These are phyloP conservation scores for Kregervanrija pseudodelftensis DNA, from an alignment of 805 yeast genomes.

Conservation along the genomic window DNA sequence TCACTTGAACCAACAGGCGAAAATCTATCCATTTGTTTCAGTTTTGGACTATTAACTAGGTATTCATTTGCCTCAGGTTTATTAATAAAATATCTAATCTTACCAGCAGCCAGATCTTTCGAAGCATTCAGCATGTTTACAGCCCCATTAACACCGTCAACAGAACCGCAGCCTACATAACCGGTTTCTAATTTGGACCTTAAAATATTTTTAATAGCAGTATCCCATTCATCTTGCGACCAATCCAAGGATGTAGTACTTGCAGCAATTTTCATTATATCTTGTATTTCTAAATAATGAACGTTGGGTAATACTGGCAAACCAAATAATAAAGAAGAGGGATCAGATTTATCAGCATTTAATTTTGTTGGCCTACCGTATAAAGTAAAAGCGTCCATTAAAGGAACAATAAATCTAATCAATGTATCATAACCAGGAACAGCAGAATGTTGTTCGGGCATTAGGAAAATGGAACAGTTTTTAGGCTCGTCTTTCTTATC, in stretches of 20 bases:
- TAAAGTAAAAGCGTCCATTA: constrained; percentile 66
- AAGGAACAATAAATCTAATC: constrained; percentile 69
- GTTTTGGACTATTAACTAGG: constrained; percentile 7
- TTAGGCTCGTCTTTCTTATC: constrained; percentile 42
- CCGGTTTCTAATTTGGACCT: constrained; percentile 49
- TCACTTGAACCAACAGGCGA: not conserved
- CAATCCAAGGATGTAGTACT: constrained; percentile 34
- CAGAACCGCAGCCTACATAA: constrained; percentile 72
- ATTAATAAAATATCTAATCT: constrained; percentile 13
- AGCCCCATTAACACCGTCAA: constrained; percentile 56
- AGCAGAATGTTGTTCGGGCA: constrained; percentile 81
- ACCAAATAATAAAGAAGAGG: constrained; percentile 64
- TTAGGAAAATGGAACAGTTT: constrained; percentile 61
- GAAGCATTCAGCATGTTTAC: constrained; percentile 23
- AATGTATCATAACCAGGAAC: constrained; percentile 81
- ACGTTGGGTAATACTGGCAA: constrained; percentile 76
- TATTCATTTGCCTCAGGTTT: constrained; percentile 8
- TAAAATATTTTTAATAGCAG: constrained; percentile 46
- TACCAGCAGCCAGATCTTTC: constrained; percentile 21
- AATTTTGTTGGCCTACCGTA: constrained; percentile 78
- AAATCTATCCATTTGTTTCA: not conserved
- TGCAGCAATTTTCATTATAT: constrained; percentile 37
- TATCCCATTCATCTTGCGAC: constrained; percentile 56
- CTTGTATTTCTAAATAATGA: constrained; percentile 63
- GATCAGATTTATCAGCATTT: constrained; percentile 64